Conservation (phyloP, 106 monocot species). For the Agapanthus africanus region DNA sequence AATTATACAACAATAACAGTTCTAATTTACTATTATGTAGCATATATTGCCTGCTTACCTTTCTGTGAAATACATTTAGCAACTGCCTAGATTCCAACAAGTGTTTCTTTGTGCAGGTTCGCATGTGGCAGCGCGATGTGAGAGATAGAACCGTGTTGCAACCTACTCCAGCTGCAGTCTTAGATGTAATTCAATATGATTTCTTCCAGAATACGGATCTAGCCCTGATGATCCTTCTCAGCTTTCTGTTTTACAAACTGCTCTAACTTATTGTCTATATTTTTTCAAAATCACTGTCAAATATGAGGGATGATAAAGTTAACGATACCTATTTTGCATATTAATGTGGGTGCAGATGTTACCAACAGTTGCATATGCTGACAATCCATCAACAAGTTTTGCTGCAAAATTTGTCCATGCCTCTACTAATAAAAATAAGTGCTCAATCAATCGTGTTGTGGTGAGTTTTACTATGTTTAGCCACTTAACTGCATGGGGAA, state of each 20-base stretch:
- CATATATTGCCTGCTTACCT: no score
- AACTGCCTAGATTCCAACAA: no score
- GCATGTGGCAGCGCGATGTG: constrained; percentile 82
- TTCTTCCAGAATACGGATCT: neutral
- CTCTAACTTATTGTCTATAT: no score
- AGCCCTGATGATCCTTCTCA: neutral
- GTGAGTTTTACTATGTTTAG: no score
- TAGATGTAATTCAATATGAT: constrained; percentile 62
- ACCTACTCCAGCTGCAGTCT: constrained; percentile 80
- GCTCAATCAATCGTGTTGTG: constrained; percentile 93
- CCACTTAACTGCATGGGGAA: no score
- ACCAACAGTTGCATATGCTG: constrained; percentile 79
- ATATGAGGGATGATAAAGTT: no score
- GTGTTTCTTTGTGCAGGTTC: constrained; percentile 51
- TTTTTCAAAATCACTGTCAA: no score
- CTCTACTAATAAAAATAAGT: constrained; percentile 94
- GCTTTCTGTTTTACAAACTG: neutral
- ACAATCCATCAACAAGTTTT: constrained; percentile 96
- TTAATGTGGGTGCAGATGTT: constrained; percentile 76
- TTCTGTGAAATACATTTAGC: no score
- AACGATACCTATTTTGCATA: neutral
- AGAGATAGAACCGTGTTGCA: constrained; percentile 75
- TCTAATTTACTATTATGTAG: no score
- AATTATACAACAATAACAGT: no score
- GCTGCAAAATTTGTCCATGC: constrained; percentile 96